Evolutionary conservation across 2,329 filamentous ascomycete species (phyloP).

Genomic region (Colletotrichum tofieldiae): DNA sequence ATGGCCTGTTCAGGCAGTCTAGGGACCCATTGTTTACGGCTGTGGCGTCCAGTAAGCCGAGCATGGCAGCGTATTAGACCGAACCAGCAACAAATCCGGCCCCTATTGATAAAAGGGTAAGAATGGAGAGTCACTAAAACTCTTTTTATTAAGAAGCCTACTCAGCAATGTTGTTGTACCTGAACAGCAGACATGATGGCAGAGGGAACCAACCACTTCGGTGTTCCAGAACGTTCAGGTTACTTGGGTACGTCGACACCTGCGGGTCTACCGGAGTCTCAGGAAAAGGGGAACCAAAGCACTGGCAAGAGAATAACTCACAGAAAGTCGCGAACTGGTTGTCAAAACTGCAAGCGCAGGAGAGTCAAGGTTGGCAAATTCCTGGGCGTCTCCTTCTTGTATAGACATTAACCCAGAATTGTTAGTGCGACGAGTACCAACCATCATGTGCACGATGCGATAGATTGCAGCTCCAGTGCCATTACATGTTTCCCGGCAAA

Average conservation of each 20-base stretch:
- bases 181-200: not conserved
- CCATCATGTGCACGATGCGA: conserved; percentile 19
- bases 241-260: conserved; percentile 12
- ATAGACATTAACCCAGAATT: too few species aligned
- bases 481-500: not conserved
- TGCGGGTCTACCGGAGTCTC: not conserved
- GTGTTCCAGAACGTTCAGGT: not conserved
- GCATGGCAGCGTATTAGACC: too few species aligned
- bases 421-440: conserved; percentile 23
- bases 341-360: not conserved
- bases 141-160: too few species aligned
- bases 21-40: not conserved
- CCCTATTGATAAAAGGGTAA: too few species aligned
- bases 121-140: too few species aligned
- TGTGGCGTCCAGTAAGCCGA: too few species aligned
- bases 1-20: not conserved
- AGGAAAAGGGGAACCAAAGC: not conserved
- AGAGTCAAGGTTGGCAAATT: conserved; percentile 28
- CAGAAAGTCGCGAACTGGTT: conserved; percentile 5
- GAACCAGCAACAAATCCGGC: too few species aligned
- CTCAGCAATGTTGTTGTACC: not conserved
- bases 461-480: conserved; percentile 12
- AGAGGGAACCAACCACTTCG: too few species aligned
- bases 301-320: conserved; percentile 9
- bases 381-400: not conserved